These are phyloP conservation scores for Cordyceps militaris DNA, from an alignment of 2,329 filamentous ascomycete genomes.

Conservation along the genomic window DNA sequence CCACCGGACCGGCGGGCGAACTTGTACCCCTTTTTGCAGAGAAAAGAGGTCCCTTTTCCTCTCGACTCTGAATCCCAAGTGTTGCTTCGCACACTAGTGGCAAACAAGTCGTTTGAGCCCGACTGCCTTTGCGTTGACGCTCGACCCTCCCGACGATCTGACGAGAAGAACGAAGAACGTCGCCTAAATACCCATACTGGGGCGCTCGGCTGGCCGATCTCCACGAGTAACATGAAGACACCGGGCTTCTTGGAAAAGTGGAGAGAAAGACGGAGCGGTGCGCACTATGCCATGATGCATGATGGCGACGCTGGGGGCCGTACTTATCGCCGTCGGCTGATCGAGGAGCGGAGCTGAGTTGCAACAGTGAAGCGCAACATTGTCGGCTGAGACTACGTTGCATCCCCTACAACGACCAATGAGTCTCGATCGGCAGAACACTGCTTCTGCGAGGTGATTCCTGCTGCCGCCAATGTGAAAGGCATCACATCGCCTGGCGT, in stretches of 20 bases:
- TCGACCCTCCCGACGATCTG: background rate
- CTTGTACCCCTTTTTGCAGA: too few species aligned
- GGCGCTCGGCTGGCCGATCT: slow-evolving; percentile 14
- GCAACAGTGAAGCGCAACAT: too few species aligned
- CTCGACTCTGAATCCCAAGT: slow-evolving; percentile 14
- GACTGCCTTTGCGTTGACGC: slow-evolving; percentile 13
- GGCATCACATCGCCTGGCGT: too few species aligned
- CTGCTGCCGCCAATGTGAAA: too few species aligned
- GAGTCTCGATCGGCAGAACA: too few species aligned
- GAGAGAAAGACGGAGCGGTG: slow-evolving; percentile 18
- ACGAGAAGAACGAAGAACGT: slow-evolving; percentile 12
- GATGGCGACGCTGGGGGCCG: slow-evolving; percentile 20
- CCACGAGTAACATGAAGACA: slow-evolving; percentile 16
- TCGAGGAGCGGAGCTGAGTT: too few species aligned
- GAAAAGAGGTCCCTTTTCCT: slow-evolving; percentile 16
- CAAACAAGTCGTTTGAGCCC: slow-evolving; percentile 14
- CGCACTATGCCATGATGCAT: slow-evolving; percentile 21
- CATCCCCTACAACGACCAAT: too few species aligned
- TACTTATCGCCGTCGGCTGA: slow-evolving; percentile 17
- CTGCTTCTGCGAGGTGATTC: too few species aligned
- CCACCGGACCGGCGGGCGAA: too few species aligned
- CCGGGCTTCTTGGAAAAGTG: slow-evolving; percentile 16
- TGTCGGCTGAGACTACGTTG: too few species aligned
- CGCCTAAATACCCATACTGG: slow-evolving; percentile 14
- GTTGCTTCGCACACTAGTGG: slow-evolving; percentile 9